phyloP scores from a whole-genome alignment of 495 filamentous ascomycete genomes.

The Copromyces sp. region DNA sequence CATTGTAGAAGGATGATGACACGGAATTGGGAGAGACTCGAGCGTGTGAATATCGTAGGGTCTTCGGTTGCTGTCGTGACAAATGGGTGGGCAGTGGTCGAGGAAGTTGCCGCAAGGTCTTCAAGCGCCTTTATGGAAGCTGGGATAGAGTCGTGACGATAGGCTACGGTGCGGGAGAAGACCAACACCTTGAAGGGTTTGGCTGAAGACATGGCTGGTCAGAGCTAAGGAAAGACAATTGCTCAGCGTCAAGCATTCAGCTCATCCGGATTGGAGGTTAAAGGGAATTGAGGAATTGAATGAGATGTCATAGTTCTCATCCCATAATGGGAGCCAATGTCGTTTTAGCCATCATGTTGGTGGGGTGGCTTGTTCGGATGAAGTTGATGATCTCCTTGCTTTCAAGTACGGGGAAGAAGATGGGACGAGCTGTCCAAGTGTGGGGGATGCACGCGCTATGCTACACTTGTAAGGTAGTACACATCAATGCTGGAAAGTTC shows the following conservation, averaged over 20 bases:
- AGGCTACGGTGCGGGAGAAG: slow-evolving; percentile 26
- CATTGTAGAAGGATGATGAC: slow-evolving; percentile 28
- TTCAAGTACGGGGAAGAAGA: not conserved
- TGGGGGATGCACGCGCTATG: not conserved
- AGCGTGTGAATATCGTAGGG: slow-evolving; percentile 17
- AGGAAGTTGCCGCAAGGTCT: slow-evolving; percentile 13
- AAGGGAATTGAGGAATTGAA: not conserved
- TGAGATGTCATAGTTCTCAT: not conserved
- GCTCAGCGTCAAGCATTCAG: too few species aligned
- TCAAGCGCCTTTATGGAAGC: slow-evolving; percentile 19
- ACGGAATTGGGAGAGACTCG: slow-evolving; percentile 17
- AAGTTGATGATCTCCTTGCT: not conserved
- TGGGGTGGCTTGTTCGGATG: not conserved
- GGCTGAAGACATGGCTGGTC: not conserved
- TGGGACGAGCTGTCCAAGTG: not conserved
- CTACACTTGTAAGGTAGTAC: too few species aligned
- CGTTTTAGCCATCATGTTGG: not conserved
- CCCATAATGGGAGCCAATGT: not conserved
- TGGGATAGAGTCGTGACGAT: slow-evolving; percentile 29
- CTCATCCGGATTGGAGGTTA: not conserved
- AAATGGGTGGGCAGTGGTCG: slow-evolving; percentile 5
- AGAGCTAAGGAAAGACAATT: too few species aligned
- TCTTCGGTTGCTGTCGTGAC: slow-evolving; percentile 22
- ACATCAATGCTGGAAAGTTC: too few species aligned
- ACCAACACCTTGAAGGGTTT: slow-evolving; percentile 17